These are phyloP conservation scores for Eimeria necatrix DNA, from an alignment of 169 alveolate genomes.

Conservation along the genomic window DNA sequence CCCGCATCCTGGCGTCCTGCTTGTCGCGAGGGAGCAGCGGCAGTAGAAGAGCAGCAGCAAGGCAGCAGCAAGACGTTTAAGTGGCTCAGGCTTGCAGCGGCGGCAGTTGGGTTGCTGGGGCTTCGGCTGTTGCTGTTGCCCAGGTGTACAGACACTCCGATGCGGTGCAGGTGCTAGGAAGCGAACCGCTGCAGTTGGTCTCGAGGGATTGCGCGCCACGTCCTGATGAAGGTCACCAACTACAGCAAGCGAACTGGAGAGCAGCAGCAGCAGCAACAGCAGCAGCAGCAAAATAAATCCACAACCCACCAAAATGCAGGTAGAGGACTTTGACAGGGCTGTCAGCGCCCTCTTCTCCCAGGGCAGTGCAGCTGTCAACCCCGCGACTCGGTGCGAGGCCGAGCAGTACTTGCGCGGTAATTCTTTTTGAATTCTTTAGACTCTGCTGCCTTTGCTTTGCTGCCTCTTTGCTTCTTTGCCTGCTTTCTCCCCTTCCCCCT, in stretches of 20 bases:
- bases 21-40: too few species aligned
- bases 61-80: not conserved
- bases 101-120: constrained; percentile 47
- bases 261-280: constrained; percentile 36
- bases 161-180: constrained; percentile 50
- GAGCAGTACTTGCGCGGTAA: constrained; percentile 51
- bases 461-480: not conserved
- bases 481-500: not conserved
- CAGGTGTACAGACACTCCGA: constrained; percentile 27
- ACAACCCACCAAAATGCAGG: not conserved
- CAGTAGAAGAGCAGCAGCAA: too few species aligned
- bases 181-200: constrained; percentile 46
- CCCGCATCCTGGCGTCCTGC: too few species aligned
- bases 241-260: not conserved
- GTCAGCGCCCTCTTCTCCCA: constrained; percentile 69
- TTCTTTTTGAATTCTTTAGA: not conserved
- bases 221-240: constrained; percentile 21
- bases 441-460: not conserved
- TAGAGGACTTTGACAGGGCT: constrained; percentile 67
- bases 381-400: constrained; percentile 47
- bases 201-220: constrained; percentile 24
- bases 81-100: constrained; percentile 9
- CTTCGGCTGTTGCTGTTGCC: constrained; percentile 56
- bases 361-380: constrained; percentile 59
- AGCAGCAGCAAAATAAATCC: not conserved